These are phyloP conservation scores for Microcyclospora tardicrescens DNA, from an alignment of 2,329 filamentous ascomycete species.

Conservation along the genomic window DNA sequence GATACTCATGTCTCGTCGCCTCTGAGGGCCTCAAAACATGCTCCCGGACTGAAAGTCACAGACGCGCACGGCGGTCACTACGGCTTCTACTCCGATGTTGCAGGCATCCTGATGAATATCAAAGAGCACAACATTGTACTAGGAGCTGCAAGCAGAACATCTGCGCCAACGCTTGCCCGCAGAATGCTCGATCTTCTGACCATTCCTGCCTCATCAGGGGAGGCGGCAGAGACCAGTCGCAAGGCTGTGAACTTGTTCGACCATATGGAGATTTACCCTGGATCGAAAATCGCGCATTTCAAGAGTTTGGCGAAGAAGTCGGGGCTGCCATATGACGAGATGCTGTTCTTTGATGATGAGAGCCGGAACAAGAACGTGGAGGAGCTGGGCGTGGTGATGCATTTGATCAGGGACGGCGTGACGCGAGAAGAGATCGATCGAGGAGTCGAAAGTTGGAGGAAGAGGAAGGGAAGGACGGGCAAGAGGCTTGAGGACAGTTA, in stretches of 20 bases:
- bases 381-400: conserved; percentile 70
- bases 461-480: conserved; percentile 43
- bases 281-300: conserved; percentile 78
- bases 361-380: conserved; percentile 71
- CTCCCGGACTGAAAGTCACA: conserved; percentile 34
- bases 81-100: conserved; percentile 36
- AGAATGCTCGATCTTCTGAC: conserved; percentile 69
- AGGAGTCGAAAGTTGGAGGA: conserved; percentile 71
- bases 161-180: conserved; percentile 63
- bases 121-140: conserved; percentile 43
- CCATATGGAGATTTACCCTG: conserved; percentile 52
- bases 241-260: conserved; percentile 34
- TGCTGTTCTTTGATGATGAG: conserved; percentile 96
- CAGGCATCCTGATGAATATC: conserved; percentile 43
- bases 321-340: conserved; percentile 61
- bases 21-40: conserved; percentile 38
- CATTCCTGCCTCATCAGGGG: conserved; percentile 35
- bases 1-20: conserved; percentile 80
- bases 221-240: not conserved
- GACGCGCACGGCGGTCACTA: conserved; percentile 37
- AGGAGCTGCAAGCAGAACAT: conserved; percentile 68
- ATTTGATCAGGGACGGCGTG: conserved; percentile 67
- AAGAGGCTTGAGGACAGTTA: conserved; percentile 8
- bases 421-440: conserved; percentile 63
- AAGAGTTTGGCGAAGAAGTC: conserved; percentile 57